Conservation (phyloP, 2,329 filamentous ascomycete species). For the Tolypocladium ovalisporum region DNA sequence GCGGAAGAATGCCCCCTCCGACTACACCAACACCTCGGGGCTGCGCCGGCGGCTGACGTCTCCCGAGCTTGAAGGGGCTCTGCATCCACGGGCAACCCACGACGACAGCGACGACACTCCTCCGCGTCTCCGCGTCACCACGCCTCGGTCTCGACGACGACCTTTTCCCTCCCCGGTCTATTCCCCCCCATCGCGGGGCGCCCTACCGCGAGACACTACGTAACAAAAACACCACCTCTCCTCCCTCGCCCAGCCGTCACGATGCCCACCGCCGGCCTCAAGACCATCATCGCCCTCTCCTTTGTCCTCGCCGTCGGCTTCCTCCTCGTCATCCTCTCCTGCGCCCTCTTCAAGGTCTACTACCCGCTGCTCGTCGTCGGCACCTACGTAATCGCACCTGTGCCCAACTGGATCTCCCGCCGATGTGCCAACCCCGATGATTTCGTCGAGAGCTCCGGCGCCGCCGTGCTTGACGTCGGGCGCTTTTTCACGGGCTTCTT, state of each 20-base stretch:
- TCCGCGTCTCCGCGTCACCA: not conserved
- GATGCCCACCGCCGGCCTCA: conserved; percentile 76
- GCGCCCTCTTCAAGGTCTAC: conserved; percentile 90
- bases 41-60: not conserved
- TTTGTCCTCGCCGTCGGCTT: conserved; percentile 99
- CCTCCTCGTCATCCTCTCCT: conserved; percentile 96
- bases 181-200: conserved; percentile 6
- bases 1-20: conserved; percentile 8
- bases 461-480: conserved; percentile 82
- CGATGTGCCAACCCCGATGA: conserved; percentile 88
- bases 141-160: not conserved
- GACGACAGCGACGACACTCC: not conserved
- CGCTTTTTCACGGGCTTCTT: conserved; percentile 91
- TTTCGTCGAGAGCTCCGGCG: conserved; percentile 78
- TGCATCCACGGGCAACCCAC: not conserved
- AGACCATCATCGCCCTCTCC: conserved; percentile 97
- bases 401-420: conserved; percentile 93
- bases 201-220: not conserved
- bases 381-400: conserved; percentile 84
- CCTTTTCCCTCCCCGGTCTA: not conserved
- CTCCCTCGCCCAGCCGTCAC: conserved; percentile 16
- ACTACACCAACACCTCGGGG: not conserved
- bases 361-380: conserved; percentile 90
- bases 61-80: not conserved
- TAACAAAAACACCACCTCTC: not conserved